These are phyloP conservation scores for Candida anglica DNA, from an alignment of 805 yeast species.

Conservation along the genomic window DNA sequence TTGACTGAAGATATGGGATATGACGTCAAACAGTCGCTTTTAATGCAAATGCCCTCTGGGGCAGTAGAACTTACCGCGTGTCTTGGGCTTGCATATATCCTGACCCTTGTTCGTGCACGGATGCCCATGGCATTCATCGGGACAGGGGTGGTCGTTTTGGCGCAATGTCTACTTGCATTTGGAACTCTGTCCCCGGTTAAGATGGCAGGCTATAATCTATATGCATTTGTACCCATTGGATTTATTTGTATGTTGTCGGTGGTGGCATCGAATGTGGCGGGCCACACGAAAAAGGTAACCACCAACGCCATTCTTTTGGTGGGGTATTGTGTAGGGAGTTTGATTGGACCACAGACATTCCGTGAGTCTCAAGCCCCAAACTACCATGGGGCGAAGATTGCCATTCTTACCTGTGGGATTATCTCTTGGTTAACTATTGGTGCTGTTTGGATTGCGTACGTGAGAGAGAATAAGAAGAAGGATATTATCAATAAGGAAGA, in stretches of 20 bases:
- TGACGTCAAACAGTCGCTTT: conserved; percentile 14
- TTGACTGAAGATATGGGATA: conserved; percentile 15
- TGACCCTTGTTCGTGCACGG: conserved; percentile 10
- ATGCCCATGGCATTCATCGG: conserved; percentile 25
- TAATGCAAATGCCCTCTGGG: conserved; percentile 37
- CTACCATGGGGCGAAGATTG: conserved; percentile 20
- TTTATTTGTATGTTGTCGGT: conserved; percentile 15
- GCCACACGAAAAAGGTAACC: conserved; percentile 24
- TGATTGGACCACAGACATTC: conserved; percentile 25
- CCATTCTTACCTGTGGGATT: conserved; percentile 13
- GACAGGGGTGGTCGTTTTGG: conserved; percentile 14
- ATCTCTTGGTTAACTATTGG: conserved; percentile 8
- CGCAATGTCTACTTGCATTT: conserved; percentile 29
- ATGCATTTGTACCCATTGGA: conserved; percentile 23
- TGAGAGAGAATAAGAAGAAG: conserved; percentile 10
- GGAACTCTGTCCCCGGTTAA: conserved; percentile 17
- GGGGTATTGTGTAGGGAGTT: conserved; percentile 26
- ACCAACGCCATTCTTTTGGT: conserved; percentile 20
- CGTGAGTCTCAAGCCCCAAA: conserved; percentile 20
- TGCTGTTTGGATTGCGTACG: conserved; percentile 9
- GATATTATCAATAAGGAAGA: conserved; percentile 13
- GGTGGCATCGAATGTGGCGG: conserved; percentile 21
- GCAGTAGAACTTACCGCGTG: conserved; percentile 28
- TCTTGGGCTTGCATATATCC: conserved; percentile 12
- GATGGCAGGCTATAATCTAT: conserved; percentile 28